phyloP scores from a whole-genome alignment of 2,329 filamentous ascomycete genomes.

The Trichoderma citrinoviride region DNA sequence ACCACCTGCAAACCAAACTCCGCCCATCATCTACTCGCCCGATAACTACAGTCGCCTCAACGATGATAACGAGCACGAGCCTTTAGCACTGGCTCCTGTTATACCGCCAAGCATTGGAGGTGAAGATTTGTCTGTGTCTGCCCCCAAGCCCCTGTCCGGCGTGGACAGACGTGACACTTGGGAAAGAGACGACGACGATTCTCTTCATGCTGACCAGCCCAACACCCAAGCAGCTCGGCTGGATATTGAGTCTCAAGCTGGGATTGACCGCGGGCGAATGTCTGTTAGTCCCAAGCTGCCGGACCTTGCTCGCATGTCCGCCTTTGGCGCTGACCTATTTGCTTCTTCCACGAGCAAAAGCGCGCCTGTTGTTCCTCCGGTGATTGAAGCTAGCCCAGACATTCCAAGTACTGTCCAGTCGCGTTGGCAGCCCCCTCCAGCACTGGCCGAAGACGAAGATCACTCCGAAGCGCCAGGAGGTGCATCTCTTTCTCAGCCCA shows the following conservation, averaged over 20 bases:
- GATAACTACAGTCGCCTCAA: constrained; percentile 74
- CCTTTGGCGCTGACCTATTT: constrained; percentile 60
- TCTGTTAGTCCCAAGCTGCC: constrained; percentile 18
- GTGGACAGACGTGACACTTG: constrained; percentile 19
- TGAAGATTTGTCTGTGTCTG: constrained; percentile 32
- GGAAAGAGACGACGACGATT: constrained; percentile 20
- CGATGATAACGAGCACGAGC: constrained; percentile 62
- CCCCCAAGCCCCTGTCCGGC: background rate
- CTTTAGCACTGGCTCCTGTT: constrained; percentile 56
- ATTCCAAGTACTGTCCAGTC: background rate
- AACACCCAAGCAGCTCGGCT: constrained; percentile 13
- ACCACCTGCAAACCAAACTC: constrained; percentile 42
- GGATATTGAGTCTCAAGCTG: constrained; percentile 23
- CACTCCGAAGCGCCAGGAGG: background rate
- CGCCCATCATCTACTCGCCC: constrained; percentile 67
- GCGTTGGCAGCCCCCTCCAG: background rate
- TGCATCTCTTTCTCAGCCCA: background rate
- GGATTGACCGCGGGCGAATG: constrained; percentile 2
- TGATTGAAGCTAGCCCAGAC: background rate
- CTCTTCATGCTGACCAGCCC: background rate
- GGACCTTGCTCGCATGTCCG: constrained; percentile 53
- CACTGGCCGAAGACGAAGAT: background rate
- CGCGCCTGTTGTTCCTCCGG: background rate
- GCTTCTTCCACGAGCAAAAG: background rate
- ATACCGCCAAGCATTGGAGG: constrained; percentile 41